A percentile compares a stretch with the other conserved stretches of the same genome.
phyloP scores from a whole-genome alignment of 1,284 basidiomycete species.

The Erythrobasidium hasegawianum region DNA sequence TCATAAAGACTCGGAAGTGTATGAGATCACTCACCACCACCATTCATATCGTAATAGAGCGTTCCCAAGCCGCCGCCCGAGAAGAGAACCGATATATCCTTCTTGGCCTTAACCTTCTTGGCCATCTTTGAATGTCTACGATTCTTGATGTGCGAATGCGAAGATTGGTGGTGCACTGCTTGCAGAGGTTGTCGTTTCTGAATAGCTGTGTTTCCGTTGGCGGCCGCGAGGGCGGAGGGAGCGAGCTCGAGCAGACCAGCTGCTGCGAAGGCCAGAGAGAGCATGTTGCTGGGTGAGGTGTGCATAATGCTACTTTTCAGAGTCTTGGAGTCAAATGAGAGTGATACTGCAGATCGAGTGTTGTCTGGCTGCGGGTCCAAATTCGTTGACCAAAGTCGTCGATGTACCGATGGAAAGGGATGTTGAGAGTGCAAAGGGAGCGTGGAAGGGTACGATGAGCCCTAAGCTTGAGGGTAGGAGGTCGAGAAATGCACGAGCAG shows the following conservation, averaged over 20 bases:
- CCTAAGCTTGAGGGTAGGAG: no score
- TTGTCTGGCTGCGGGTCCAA: no score
- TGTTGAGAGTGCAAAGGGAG: no score
- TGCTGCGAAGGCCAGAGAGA: neutral
- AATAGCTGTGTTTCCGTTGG: neutral
- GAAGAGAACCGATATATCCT: conserved; percentile 1
- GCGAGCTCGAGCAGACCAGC: conserved; percentile 1
- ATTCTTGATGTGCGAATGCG: neutral
- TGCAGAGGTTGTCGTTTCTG: no score
- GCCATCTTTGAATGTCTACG: neutral
- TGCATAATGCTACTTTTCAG: neutral
- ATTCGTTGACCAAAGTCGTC: no score
- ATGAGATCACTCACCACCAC: conserved; percentile 20
- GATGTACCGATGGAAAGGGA: no score
- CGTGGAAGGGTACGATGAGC: no score
- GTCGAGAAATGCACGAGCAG: no score
- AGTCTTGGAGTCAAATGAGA: no score
- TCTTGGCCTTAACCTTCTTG: conserved; percentile 8
- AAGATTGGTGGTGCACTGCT: no score
- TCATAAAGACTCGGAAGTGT: no score
- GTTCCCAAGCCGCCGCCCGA: conserved; percentile 14
- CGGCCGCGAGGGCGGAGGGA: neutral
- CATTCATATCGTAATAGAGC: conserved; percentile 31
- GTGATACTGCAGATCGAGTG: no score
- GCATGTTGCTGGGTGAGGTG: neutral